Evolutionary conservation across 257 asterid species (phyloP), one percentile per base, ranked within the genome.

Genomic region (Thymus mandschuricus): DNA sequence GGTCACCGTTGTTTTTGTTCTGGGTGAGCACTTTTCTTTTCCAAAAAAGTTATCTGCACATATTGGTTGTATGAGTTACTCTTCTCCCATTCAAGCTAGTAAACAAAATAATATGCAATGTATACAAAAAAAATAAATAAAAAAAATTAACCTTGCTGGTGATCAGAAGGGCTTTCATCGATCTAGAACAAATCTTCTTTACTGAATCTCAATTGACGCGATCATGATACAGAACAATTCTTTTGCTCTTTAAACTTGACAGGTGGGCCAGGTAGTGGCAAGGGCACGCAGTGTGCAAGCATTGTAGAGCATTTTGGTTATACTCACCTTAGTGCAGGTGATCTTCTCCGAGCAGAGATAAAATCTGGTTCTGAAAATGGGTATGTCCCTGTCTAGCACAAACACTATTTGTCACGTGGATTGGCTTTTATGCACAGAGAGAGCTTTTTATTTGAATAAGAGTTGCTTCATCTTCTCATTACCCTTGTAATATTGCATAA

Each of bases 201-300:
- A 35, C 33, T 34, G 35, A 27, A 8, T 28, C 6, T 68, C 8
- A n/a, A 8, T 30, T 60, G 50, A 50, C 51, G 65, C n/a, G 40
- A 10, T 68, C 50, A 41, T 75, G 49, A 77, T 35, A 10, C n/a
- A n/a, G 62, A 48, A 35, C 68, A 6, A 43, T 45, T 28, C 60
- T 76, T 68, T 55, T 55, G 15, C 60, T n/a, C 64, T 60, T 64
- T 73, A 29, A 64, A 68, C 56, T 68, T 41, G 83, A 76, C 87
- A 92, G 98, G 98, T 77, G 98, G 98, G 63, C 98, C 98, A 27
- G 97, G 98, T 60, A 92, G 98, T 80, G 98, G 98, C 29, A 92
- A 90, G 92, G 98, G 98, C 60, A 92, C 98, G 77, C 98, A 92
- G 77, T 90, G 97, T 80, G 81, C 95, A 50, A 86, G 86, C 70